phyloP scores from a whole-genome alignment of 139 green algal genomes.

The Eudorina sp. region DNA sequence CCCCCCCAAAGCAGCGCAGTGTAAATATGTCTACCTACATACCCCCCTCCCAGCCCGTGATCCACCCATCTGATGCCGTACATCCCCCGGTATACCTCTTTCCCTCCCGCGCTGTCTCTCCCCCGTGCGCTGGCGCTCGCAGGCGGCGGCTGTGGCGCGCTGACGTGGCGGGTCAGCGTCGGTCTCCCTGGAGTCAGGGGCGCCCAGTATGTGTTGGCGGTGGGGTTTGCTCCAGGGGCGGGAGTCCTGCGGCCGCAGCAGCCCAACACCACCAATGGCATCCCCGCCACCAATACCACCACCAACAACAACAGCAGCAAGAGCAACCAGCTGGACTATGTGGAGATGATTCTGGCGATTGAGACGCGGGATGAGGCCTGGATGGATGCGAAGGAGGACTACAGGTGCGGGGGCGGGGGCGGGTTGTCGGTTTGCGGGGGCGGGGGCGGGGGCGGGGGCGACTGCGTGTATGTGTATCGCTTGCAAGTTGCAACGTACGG shows the following conservation, averaged over 20 bases:
- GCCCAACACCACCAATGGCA: neutral
- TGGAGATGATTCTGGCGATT: slow-evolving; percentile 7
- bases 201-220: neutral
- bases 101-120: no score
- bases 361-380: neutral
- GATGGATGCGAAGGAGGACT: slow-evolving; percentile 6
- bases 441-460: neutral
- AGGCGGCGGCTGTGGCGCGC: neutral
- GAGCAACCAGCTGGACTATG: neutral
- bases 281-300: neutral
- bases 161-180: neutral
- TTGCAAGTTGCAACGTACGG: no score
- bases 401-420: neutral
- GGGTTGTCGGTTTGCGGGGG: neutral
- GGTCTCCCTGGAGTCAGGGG: neutral
- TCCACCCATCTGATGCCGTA: no score
- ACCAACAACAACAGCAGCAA: neutral
- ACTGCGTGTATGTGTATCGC: no score
- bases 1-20: no score
- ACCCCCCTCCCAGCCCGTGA: no score
- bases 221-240: neutral
- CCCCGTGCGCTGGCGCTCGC: no score
- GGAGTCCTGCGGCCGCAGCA: neutral
- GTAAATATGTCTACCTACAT: no score
- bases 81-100: no score